Evolutionary conservation across 345 rosid genomes (phyloP), one percentile per base, ranked within the genome.

Genomic region (Linum trigynum): DNA sequence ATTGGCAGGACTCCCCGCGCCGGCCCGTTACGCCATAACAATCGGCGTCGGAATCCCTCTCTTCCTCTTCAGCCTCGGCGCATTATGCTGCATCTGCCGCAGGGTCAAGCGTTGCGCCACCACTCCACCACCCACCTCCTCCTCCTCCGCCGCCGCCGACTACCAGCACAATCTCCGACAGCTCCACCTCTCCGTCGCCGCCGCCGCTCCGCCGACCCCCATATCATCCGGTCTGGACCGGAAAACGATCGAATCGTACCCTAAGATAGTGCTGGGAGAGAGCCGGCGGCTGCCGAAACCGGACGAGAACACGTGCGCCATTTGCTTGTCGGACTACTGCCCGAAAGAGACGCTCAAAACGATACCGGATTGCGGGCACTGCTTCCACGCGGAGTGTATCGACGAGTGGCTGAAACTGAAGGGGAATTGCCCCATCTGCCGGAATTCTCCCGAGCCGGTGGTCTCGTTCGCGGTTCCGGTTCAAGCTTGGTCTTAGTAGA

Each of bases 1-100:
- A 48, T 48, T 23, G 32, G 14, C 53, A 84, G 92, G 65, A 67
- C 61, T 84, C 4, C 81, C 88, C 0, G 76, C 67, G 65, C 53
- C 51, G 11, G 88, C 83, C 11, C 71, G 81, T 3, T 81, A 80
- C 39, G 86, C 85, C 8, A 71, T 86, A 38, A 71, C 76, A 3
- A 61, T 82, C 0, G 87, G 83, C 1, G 92, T 77, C 2, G 90
- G 95, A 57, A 64, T 90, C 10, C 97, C 92, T 1, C 63, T 69
- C 51, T 4, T 79, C 2, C 61, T 90, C 38, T 71, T 80, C 39
- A 5, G 71, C 3, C 43, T 78, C 0, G 84, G 95, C 9, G 32
- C 84, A 0, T 1, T 78, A 1, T 79, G 85, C 63, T 70, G 73
- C 23, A 0, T 84, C 0, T 81, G 74, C 38, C 57, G 79, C 66